phyloP scores from a whole-genome alignment of 805 yeast genomes.

The Jamesozyma rosinii region DNA sequence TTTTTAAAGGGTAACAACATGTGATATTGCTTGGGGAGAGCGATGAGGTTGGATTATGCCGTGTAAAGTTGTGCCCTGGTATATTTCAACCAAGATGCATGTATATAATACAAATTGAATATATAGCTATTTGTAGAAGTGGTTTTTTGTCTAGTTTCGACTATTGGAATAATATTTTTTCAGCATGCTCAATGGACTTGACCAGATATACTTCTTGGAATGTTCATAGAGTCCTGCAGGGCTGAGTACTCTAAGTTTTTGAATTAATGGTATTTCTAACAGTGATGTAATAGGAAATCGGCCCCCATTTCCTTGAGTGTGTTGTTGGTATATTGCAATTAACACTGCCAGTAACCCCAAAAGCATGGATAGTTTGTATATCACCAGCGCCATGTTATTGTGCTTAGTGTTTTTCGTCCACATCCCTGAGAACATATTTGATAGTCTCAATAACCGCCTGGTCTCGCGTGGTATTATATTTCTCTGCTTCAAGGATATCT shows the following conservation, averaged over 20 bases:
- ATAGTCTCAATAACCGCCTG: not conserved
- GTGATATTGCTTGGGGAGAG: too few species aligned
- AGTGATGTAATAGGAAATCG: not conserved
- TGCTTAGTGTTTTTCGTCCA: not conserved
- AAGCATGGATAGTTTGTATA: not conserved
- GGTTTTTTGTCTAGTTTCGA: not conserved
- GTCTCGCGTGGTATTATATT: not conserved
- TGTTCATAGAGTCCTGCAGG: not conserved
- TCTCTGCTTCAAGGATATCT: not conserved
- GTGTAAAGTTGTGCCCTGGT: too few species aligned
- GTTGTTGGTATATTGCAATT: not conserved
- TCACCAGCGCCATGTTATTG: not conserved
- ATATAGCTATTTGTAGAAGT: too few species aligned
- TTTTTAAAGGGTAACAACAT: too few species aligned
- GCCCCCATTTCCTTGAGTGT: not conserved
- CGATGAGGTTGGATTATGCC: too few species aligned
- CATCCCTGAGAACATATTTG: not conserved
- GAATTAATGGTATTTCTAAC: not conserved
- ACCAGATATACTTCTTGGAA: not conserved
- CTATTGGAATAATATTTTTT: not conserved
- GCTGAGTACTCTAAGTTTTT: not conserved
- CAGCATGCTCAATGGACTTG: not conserved
- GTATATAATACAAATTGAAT: too few species aligned
- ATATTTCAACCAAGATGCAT: too few species aligned
- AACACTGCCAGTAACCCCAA: not conserved